Conservation (phyloP, 2,329 filamentous ascomycete species). For the Diplodia sapinea region DNA sequence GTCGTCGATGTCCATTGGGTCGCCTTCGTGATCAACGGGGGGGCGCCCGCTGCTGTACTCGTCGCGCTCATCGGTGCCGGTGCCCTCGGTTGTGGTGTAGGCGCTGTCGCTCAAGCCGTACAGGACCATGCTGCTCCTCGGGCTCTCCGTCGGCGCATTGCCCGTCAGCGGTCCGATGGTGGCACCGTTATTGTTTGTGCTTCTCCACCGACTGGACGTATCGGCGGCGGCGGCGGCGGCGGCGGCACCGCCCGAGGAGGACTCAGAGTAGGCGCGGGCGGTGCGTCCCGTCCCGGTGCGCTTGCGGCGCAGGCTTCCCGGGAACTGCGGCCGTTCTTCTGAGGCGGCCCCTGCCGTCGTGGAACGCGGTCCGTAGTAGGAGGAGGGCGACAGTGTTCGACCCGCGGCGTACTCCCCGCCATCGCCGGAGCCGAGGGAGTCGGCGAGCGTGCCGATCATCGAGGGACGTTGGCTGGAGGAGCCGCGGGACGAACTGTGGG, state of each 20-base stretch:
- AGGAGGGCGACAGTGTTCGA: not conserved
- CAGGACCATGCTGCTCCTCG: conserved; percentile 18
- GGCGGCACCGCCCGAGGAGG: conserved; percentile 1
- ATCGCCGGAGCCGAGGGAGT: conserved; percentile 5
- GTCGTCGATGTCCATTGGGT: conserved; percentile 23
- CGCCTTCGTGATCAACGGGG: not conserved
- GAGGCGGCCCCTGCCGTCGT: not conserved
- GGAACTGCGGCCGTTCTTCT: conserved; percentile 4
- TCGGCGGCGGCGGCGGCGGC: not conserved
- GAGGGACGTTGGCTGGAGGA: conserved; percentile 36
- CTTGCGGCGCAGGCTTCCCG: conserved; percentile 28
- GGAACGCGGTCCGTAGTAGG: conserved; percentile 1
- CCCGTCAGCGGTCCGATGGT: conserved; percentile 9
- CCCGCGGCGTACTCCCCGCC: not conserved
- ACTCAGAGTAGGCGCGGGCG: conserved; percentile 22
- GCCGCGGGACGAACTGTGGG: conserved; percentile 40
- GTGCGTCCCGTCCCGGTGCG: conserved; percentile 15
- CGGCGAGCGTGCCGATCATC: conserved; percentile 20
- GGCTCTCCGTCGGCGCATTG: conserved; percentile 19
- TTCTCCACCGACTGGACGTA: conserved; percentile 2
- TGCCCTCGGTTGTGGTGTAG: conserved; percentile 26
- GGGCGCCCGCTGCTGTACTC: conserved; percentile 19
- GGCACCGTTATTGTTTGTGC: not conserved
- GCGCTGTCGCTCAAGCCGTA: conserved; percentile 27
- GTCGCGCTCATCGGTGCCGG: conserved; percentile 3